These are phyloP conservation scores for Acer saccharum DNA, from an alignment of 345 rosid genomes.

Conservation along the genomic window DNA sequence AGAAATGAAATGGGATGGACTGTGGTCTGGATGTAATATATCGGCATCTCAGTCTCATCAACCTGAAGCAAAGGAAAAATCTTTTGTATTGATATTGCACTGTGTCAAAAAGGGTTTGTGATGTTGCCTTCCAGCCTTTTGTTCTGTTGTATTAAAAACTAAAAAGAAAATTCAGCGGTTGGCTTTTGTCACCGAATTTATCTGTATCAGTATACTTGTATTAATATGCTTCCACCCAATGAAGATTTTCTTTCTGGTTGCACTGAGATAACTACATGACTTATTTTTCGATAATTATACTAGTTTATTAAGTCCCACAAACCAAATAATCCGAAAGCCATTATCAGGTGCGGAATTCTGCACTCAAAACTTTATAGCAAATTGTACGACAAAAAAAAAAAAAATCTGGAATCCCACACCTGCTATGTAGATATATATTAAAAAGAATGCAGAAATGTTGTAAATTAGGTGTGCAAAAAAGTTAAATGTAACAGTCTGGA, in stretches of 20 bases:
- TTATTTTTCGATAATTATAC: no score
- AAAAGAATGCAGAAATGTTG: background rate
- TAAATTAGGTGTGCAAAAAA: background rate
- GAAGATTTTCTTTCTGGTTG: slow-evolving; percentile 4
- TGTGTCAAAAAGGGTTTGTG: slow-evolving; percentile 20
- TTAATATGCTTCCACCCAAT: slow-evolving; percentile 4
- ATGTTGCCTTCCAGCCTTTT: slow-evolving; percentile 23
- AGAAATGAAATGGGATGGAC: slow-evolving; percentile 13
- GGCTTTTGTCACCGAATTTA: slow-evolving; percentile 17
- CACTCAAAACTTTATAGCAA: no score
- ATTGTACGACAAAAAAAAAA: no score
- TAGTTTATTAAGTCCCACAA: no score
- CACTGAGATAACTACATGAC: background rate
- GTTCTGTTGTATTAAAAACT: slow-evolving; percentile 25
- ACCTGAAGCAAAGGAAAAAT: slow-evolving; percentile 16
- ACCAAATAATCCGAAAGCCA: no score
- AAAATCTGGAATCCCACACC: no score
- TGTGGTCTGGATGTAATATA: slow-evolving; percentile 27
- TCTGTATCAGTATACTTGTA: slow-evolving; percentile 15
- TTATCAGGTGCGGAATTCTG: no score
- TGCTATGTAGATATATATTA: no score
- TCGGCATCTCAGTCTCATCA: slow-evolving; percentile 17
- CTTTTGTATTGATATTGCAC: slow-evolving; percentile 14
- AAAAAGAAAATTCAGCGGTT: slow-evolving; percentile 21
- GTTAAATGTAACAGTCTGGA: background rate